These are phyloP conservation scores for Alternaria burnsii DNA, from an alignment of 2,329 filamentous ascomycete species.

Conservation along the genomic window DNA sequence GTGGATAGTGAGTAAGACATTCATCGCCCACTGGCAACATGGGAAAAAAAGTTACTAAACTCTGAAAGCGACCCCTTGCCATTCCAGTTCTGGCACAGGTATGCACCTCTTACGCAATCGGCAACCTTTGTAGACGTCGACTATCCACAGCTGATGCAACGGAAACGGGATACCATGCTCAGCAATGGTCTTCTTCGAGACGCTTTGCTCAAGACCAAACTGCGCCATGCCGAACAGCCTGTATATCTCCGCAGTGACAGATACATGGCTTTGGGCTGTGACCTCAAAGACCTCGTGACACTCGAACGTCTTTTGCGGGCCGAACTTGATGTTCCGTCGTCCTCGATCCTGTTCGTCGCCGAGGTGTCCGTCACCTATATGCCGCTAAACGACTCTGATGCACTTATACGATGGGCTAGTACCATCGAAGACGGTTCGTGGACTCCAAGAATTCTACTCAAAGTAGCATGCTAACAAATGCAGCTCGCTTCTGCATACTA, in stretches of 20 bases:
- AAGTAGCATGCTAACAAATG: conserved; percentile 17
- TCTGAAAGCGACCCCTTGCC: conserved; percentile 79
- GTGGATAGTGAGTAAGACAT: conserved; percentile 77
- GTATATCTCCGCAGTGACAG: conserved; percentile 62
- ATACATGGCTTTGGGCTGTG: conserved; percentile 83
- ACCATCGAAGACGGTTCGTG: conserved; percentile 70
- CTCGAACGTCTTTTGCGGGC: conserved; percentile 68
- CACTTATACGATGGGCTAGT: conserved; percentile 80
- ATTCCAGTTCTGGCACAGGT: conserved; percentile 79
- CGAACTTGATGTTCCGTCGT: conserved; percentile 66
- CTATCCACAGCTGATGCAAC: conserved; percentile 79
- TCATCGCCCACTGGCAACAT: background rate
- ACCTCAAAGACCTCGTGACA: conserved; percentile 72
- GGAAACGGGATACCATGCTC: conserved; percentile 74
- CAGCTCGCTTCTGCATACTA: conserved; percentile 82
- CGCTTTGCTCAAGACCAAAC: conserved; percentile 37
- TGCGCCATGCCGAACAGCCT: conserved; percentile 38
- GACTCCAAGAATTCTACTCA: conserved; percentile 1
- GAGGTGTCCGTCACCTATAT: conserved; percentile 95
- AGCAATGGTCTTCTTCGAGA: conserved; percentile 58
- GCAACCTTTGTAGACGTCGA: conserved; percentile 84
- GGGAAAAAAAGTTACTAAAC: conserved; percentile 25
- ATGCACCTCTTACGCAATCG: conserved; percentile 65
- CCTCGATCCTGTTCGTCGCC: conserved; percentile 78
- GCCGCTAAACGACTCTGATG: conserved; percentile 75